Conservation (phyloP, 768 basidiomycete species). For the Amanita thiersii region DNA sequence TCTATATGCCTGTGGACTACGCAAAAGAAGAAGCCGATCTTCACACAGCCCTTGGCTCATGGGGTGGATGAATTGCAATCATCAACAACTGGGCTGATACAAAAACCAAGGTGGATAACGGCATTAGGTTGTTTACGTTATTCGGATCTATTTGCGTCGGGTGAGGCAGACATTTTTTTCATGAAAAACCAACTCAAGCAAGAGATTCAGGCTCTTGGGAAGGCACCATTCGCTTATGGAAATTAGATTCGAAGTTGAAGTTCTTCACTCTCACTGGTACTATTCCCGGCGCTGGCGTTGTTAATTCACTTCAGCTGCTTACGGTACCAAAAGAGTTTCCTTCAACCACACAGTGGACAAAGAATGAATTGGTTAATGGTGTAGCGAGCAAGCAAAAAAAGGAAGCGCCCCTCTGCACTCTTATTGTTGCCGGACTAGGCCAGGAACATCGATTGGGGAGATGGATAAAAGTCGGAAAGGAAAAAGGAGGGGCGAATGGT, state of each 20-base stretch:
- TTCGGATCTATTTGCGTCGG: constrained; percentile 86
- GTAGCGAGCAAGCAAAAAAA: constrained; percentile 13
- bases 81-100: constrained; percentile 66
- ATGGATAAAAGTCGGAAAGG: constrained; percentile 72
- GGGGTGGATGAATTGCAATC: constrained; percentile 69
- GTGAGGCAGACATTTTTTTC: constrained; percentile 29
- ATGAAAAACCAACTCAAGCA: background rate
- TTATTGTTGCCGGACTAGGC: constrained; percentile 75
- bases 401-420: constrained; percentile 22
- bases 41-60: constrained; percentile 80
- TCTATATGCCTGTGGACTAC: constrained; percentile 92
- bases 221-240: constrained; percentile 85
- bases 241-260: constrained; percentile 70
- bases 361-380: background rate
- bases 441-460: constrained; percentile 88
- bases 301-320: constrained; percentile 87
- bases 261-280: constrained; percentile 65
- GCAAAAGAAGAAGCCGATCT: constrained; percentile 91
- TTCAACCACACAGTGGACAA: constrained; percentile 25
- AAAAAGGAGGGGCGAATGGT: constrained; percentile 61
- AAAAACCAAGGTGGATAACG: constrained; percentile 88
- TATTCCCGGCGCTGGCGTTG: constrained; percentile 64
- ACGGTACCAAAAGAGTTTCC: constrained; percentile 43
- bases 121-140: constrained; percentile 76
- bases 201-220: constrained; percentile 85